A percentile compares a stretch with the other conserved stretches of the same genome.
Conservation (phyloP, 345 rosid genomes). For the Eucalyptus curtisii region DNA sequence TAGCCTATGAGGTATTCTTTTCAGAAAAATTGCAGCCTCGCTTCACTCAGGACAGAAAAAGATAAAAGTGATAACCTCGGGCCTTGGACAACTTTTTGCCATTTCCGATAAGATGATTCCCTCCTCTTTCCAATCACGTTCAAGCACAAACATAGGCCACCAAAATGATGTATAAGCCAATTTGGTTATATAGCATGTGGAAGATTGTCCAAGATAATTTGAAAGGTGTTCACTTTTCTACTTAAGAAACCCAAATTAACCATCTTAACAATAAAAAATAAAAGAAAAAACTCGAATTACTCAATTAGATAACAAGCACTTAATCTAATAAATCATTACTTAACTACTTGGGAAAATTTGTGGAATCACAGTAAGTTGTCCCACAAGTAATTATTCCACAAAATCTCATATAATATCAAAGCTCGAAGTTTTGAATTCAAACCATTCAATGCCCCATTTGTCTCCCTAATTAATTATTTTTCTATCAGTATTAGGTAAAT, state of each 20-base stretch:
- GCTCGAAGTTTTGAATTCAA: rapidly evolving
- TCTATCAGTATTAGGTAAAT: not conserved
- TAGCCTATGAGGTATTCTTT: not conserved
- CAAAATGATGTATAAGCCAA: not conserved
- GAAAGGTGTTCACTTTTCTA: not conserved
- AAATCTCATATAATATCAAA: too few relatives aligned
- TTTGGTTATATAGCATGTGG: not conserved
- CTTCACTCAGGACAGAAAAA: not conserved
- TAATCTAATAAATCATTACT: not conserved
- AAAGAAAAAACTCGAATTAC: not conserved
- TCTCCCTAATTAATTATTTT: not conserved
- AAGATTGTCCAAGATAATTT: not conserved
- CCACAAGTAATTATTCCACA: too few relatives aligned
- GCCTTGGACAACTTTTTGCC: not conserved
- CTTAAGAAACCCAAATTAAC: not conserved
- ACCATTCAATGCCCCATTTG: not conserved
- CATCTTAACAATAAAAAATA: not conserved
- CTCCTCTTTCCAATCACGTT: not conserved
- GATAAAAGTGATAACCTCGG: not conserved
- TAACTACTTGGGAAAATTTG: not conserved
- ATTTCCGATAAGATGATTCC: not conserved
- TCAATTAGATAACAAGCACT: not conserved
- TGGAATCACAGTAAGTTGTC: not conserved
- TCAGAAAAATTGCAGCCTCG: not conserved
- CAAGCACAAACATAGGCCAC: not conserved